Evolutionary conservation across 2,329 filamentous ascomycete genomes (phyloP), one percentile per base, ranked within the genome.

Genomic region (Penicillium thymicola): DNA sequence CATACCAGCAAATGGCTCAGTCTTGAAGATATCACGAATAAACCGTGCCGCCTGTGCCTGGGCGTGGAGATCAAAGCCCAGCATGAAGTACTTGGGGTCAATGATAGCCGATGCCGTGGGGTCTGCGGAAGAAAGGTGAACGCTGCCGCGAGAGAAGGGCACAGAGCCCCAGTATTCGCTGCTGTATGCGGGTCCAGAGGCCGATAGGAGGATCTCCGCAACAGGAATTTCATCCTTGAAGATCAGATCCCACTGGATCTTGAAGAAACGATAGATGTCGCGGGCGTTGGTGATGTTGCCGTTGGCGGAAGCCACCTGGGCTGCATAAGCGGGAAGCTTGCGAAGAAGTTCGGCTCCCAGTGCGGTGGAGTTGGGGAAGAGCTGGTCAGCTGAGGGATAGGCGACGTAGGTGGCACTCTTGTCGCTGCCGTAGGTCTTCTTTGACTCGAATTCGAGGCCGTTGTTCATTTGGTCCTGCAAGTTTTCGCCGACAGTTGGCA

Each of bases 401-500:
- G 64, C 51, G 4, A 67, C 66, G 16, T 60, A 62, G 36, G 49
- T 43, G 0, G 59, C 34, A 8, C 61, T 37, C 44, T 60, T 47
- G 51, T 49, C 10, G 16, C 1, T 40, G 57, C 1, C 1, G 43
- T 65, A 40, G 48, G 59, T 53, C 47, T 37, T 25, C 43, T 62
- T 52, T 7, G 57, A 48, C 37, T 61, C 27, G 28, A 59, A 50
- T 49, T 52, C 16, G 23, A 59, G 38, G 23, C 53, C 40, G 56
- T 63, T 69, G 57, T 70, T 69, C 28, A 67, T 67, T 40, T 79
- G 78, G 52, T 81, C 78, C 58, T 81, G 79, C 48, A 80, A 70
- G 59, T 81, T 81, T 42, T 78, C 75, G 18, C 80, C 80, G 9
- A 82, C 77, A 16, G 72, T 75, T 9, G 75, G 64, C 2, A 72